A percentile compares a stretch with the other conserved stretches of the same genome.
Conservation (phyloP, 352 stramenopile species). For the Pythium sp. region DNA sequence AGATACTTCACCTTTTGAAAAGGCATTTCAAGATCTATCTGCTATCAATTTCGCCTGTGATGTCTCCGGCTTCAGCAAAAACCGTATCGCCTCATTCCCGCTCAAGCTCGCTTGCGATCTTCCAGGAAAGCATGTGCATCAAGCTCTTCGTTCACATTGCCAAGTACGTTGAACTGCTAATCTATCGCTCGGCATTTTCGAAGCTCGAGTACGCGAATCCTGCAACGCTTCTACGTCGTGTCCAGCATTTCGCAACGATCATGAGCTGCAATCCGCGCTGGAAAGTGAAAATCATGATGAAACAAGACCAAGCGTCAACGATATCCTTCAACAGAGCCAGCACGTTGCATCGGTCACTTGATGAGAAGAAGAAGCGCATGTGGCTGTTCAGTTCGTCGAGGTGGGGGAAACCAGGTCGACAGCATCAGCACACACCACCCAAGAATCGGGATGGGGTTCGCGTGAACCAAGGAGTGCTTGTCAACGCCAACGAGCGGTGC, state of each 20-base stretch:
- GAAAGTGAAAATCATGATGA: conserved; percentile 20
- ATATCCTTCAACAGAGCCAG: not conserved
- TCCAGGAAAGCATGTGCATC: conserved; percentile 17
- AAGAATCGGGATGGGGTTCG: not conserved
- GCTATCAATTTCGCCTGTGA: conserved; percentile 4
- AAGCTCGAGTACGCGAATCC: conserved; percentile 19
- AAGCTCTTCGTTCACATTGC: conserved; percentile 21
- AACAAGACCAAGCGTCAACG: conserved; percentile 4
- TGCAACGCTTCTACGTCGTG: conserved; percentile 18
- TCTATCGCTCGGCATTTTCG: conserved; percentile 23
- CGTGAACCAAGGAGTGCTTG: conserved; percentile 13
- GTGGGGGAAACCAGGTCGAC: conserved; percentile 7
- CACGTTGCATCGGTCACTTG: not conserved
- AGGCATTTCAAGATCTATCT: conserved; percentile 12
- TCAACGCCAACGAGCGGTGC: conserved; percentile 22
- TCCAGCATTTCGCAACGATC: conserved; percentile 24
- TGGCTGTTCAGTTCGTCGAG: conserved; percentile 24
- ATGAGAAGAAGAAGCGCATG: conserved; percentile 15
- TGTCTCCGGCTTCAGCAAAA: not conserved
- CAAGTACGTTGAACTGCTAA: conserved; percentile 25
- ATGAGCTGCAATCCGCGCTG: conserved; percentile 22
- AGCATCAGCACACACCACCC: not conserved
- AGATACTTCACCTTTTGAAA: conserved; percentile 5
- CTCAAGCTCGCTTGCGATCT: not conserved
- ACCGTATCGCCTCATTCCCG: not conserved